Conservation (phyloP, 2,329 filamentous ascomycete species). For the Diaporthe velutina region DNA sequence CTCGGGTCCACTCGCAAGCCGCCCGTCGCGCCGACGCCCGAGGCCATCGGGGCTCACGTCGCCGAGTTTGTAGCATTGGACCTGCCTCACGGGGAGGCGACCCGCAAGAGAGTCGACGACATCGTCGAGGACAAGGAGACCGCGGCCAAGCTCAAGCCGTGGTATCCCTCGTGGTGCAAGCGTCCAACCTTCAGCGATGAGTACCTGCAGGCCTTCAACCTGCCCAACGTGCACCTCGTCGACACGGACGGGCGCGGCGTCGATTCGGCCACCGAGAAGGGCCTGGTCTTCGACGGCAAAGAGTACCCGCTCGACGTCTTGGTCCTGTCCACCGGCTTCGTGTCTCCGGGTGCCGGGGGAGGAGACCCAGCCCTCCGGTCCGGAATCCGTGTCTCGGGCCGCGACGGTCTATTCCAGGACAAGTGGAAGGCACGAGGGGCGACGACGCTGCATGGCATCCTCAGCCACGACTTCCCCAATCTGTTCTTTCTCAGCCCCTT, state of each 20-base stretch:
- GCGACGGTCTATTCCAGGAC: neutral
- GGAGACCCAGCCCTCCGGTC: slow-evolving; percentile 3
- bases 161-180: slow-evolving; percentile 66
- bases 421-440: neutral
- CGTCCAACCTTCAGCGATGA: slow-evolving; percentile 64
- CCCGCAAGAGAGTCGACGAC: slow-evolving; percentile 53
- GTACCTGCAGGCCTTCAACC: slow-evolving; percentile 70
- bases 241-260: slow-evolving; percentile 70
- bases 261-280: slow-evolving; percentile 57
- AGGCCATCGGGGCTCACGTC: slow-evolving; percentile 54
- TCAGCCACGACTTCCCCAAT: slow-evolving; percentile 17
- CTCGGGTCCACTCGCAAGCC: neutral
- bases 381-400: neutral
- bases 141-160: slow-evolving; percentile 60
- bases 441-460: slow-evolving; percentile 13
- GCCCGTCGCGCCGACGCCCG: slow-evolving; percentile 49
- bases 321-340: slow-evolving; percentile 54
- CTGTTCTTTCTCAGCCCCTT: slow-evolving; percentile 14
- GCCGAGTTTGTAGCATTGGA: slow-evolving; percentile 56
- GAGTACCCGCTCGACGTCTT: slow-evolving; percentile 59
- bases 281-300: slow-evolving; percentile 60
- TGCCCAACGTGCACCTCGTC: slow-evolving; percentile 68
- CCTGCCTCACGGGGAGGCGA: slow-evolving; percentile 53
- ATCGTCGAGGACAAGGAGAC: slow-evolving; percentile 56
- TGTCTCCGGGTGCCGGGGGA: neutral